phyloP scores from a whole-genome alignment of 805 yeast species.

The Candida loeiensis region DNA sequence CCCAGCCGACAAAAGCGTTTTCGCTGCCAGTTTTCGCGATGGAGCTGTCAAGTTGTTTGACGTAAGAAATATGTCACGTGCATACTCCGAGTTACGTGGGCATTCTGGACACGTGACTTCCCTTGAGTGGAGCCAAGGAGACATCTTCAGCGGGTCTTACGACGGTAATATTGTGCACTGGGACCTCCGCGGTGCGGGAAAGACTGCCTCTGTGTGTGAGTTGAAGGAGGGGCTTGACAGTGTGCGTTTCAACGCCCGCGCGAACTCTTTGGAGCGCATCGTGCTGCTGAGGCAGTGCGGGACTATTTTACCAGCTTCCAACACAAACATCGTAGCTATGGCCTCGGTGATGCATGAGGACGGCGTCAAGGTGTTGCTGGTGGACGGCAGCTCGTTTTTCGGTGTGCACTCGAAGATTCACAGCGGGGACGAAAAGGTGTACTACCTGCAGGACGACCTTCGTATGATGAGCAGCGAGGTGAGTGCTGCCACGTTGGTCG shows the following conservation, averaged over 20 bases:
- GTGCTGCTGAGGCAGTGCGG: slow-evolving; percentile 53
- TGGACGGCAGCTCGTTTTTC: slow-evolving; percentile 52
- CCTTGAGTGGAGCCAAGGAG: slow-evolving; percentile 57
- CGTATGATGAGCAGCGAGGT: slow-evolving; percentile 17
- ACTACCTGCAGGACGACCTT: slow-evolving; percentile 30
- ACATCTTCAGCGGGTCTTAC: slow-evolving; percentile 55
- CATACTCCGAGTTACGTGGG: slow-evolving; percentile 48
- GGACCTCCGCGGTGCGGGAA: slow-evolving; percentile 42
- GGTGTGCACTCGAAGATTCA: slow-evolving; percentile 50
- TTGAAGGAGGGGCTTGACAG: slow-evolving; percentile 46
- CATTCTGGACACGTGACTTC: slow-evolving; percentile 53
- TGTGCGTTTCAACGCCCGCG: slow-evolving; percentile 31
- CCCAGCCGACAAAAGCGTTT: slow-evolving; percentile 51
- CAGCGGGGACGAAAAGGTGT: slow-evolving; percentile 25
- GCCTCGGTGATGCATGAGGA: slow-evolving; percentile 28
- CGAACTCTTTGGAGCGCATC: slow-evolving; percentile 28
- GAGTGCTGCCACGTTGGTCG: slow-evolving; percentile 19
- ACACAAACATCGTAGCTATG: slow-evolving; percentile 46
- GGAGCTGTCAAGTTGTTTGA: slow-evolving; percentile 71
- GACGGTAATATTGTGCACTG: slow-evolving; percentile 71
- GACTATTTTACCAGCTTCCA: slow-evolving; percentile 58
- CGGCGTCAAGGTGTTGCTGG: slow-evolving; percentile 43
- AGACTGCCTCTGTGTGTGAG: slow-evolving; percentile 33
- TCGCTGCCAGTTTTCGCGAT: slow-evolving; percentile 63
- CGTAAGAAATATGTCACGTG: slow-evolving; percentile 55